Conservation (phyloP, 2,329 filamentous ascomycete species). For the Endoconidiophora polonica region DNA sequence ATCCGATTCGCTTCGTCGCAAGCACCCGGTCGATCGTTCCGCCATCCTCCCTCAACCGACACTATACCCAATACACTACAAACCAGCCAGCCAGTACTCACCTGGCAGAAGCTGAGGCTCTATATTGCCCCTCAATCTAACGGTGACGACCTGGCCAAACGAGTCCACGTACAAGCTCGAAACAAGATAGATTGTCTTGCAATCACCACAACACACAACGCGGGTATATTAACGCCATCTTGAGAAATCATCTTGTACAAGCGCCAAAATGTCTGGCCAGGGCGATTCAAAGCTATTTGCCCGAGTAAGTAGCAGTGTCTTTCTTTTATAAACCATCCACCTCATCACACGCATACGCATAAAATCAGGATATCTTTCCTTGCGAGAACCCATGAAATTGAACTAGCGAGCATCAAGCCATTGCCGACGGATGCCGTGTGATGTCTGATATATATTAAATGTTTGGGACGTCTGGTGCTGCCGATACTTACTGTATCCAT, state of each 20-base stretch:
- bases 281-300: slow-evolving; percentile 99
- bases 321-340: background rate
- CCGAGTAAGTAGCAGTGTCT: slow-evolving; percentile 48
- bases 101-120: background rate
- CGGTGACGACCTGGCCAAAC: background rate
- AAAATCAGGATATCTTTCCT: background rate
- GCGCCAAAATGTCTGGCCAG: slow-evolving; percentile 26
- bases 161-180: background rate
- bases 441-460: too few species aligned
- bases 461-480: too few species aligned
- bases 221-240: slow-evolving; percentile 26
- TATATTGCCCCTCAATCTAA: background rate
- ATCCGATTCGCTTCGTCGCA: too few species aligned
- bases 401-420: too few species aligned
- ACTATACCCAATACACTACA: too few species aligned
- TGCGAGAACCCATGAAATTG: background rate
- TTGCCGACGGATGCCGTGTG: too few species aligned
- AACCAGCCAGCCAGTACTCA: too few species aligned
- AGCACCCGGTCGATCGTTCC: too few species aligned
- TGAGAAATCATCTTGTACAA: slow-evolving; percentile 18
- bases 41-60: too few species aligned
- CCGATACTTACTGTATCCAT: too few species aligned
- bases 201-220: too few species aligned
- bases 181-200: too few species aligned
- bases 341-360: background rate